Evolutionary conservation across 2,329 filamentous ascomycete genomes (phyloP), one percentile per base, ranked within the genome.

Genomic region (Teratosphaeria pseudoeucalypti): DNA sequence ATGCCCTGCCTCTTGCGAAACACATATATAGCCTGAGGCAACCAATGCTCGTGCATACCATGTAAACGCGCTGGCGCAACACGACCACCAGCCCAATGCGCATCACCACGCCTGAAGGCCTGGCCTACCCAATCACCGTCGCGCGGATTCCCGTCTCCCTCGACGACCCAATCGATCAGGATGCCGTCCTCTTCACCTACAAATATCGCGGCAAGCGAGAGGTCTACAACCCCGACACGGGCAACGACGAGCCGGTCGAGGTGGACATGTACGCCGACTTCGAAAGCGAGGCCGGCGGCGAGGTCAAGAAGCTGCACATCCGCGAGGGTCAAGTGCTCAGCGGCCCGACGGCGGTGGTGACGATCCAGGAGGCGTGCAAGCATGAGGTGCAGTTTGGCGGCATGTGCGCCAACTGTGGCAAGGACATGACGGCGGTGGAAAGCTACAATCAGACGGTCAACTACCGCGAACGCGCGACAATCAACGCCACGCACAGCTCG

Each of bases 401-500:
- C 53, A 82, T 99, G 65, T 99, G 94, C 76, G 90, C 86, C 61
- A 83, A 92, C 63, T 99, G 94, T 75, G 94, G 94, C 64, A 90
- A 92, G 75, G 92, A 97, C 75, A 96, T 99, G 91, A 96, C 90
- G 58, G 86, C 90, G 69, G 16, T 39, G 5, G 83, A 86, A 67
- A 61, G 61, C 49, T 96, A 90, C 82, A 90, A 90, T 58, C 90
- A 86, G 61, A 87, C 92, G 63, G 79, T 85, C 55, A 83, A 84
- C 66, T 90, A 95, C 72, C 88, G 89, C 2, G 85, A 88, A 63
- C 90, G 92, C 66, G 94, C 94, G 57, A 90, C 88, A 61, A 92
- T 99, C 73, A 92, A 92, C 75, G 95, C 96, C 85, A 87, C 89
- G 32, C 94, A 99, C 75, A 90, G 95, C 73, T 92, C 95, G 71